phyloP scores from a whole-genome alignment of 2,329 filamentous ascomycete genomes.

The Alternaria longipes region DNA sequence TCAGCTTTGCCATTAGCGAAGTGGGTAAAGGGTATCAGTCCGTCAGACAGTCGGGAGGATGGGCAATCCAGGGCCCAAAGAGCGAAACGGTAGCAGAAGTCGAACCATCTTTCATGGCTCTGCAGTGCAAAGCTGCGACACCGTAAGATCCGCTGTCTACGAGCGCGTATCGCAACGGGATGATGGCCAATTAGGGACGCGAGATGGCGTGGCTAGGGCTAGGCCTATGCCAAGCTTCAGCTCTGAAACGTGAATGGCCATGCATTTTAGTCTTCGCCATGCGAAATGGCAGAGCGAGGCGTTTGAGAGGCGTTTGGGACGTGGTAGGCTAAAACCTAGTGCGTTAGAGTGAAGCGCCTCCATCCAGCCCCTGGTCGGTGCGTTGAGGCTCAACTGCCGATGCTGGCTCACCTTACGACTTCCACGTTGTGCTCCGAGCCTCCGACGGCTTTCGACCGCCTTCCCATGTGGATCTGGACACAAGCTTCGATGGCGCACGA shows the following conservation, averaged over 20 bases:
- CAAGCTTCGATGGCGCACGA: conserved; percentile 17
- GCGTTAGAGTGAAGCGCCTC: conserved; percentile 35
- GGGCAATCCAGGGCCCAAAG: conserved; percentile 24
- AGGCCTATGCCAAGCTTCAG: conserved; percentile 19
- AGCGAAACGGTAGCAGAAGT: conserved; percentile 46
- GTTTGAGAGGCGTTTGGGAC: conserved; percentile 46
- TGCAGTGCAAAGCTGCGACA: conserved; percentile 44
- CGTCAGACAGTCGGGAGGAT: conserved; percentile 7
- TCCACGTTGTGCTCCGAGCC: conserved; percentile 1
- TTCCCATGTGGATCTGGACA: conserved; percentile 6
- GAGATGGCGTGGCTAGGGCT: conserved; percentile 25
- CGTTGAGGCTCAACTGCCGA: conserved; percentile 16
- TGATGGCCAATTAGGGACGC: conserved; percentile 41
- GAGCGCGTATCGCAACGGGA: conserved; percentile 42
- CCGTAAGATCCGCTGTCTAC: conserved; percentile 34
- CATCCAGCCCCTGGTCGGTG: conserved; percentile 8
- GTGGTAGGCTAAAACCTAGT: conserved; percentile 29
- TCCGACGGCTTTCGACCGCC: conserved; percentile 12
- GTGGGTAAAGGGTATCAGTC: conserved; percentile 33
- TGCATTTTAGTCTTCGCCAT: conserved; percentile 34
- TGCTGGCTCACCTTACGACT: background rate
- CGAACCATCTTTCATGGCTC: conserved; percentile 43
- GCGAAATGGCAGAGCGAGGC: conserved; percentile 25
- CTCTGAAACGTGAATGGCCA: conserved; percentile 43
- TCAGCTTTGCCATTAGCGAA: conserved; percentile 40